These are phyloP conservation scores for Cucurbita maxima DNA, from an alignment of 306 rosid species.

Conservation along the genomic window DNA sequence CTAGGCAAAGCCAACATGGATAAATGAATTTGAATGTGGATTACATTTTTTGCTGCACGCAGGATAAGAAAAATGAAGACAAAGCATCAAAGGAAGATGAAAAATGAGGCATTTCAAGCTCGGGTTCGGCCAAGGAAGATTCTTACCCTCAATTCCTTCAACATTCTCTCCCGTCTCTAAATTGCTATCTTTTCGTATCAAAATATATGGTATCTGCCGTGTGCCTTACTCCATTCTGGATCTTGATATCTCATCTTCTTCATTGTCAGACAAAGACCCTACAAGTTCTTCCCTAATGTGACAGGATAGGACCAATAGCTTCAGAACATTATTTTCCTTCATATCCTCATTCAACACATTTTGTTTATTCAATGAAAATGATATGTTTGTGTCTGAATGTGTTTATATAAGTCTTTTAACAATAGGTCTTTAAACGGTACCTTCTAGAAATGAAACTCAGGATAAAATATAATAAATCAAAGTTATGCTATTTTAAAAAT, in stretches of 20 bases:
- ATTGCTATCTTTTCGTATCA: background rate
- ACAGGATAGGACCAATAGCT: background rate
- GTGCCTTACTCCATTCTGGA: background rate
- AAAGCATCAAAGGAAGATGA: conserved; percentile 50
- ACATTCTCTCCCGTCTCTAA: background rate
- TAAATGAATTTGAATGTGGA: background rate
- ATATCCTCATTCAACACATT: background rate
- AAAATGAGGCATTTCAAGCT: conserved; percentile 24
- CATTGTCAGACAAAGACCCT: background rate
- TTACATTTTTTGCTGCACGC: conserved; percentile 6
- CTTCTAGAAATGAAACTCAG: no score
- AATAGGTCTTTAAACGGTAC: no score
- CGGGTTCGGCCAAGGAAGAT: conserved; percentile 6
- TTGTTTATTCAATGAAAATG: background rate
- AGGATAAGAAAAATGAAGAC: conserved; percentile 71
- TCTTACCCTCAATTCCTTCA: background rate
- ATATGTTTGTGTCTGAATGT: background rate
- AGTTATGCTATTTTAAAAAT: no score
- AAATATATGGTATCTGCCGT: background rate
- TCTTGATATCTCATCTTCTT: background rate
- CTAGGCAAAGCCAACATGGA: background rate
- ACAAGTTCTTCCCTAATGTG: background rate
- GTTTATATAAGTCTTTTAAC: no score
- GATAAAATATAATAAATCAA: no score
- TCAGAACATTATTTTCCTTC: background rate